Conservation (phyloP, 371 early-diverging fungal genomes). For the Mortierella sp. region DNA sequence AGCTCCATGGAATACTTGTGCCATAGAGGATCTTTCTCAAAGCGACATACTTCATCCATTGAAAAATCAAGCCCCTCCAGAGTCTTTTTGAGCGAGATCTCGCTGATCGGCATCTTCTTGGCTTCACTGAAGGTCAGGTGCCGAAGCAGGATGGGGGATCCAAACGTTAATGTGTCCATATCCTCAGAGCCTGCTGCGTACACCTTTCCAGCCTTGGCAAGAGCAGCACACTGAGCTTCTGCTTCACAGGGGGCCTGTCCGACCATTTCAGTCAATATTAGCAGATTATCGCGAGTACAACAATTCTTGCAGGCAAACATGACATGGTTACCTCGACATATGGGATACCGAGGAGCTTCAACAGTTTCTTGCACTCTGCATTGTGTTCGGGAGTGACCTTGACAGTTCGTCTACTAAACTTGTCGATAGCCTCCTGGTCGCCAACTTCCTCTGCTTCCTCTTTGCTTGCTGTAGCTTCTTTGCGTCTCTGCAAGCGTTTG, state of each 20-base stretch:
- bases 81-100: slow-evolving; percentile 87
- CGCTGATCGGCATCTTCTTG: slow-evolving; percentile 94
- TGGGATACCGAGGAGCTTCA: slow-evolving; percentile 98
- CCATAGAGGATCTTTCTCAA: too few species aligned
- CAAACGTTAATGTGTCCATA: slow-evolving; percentile 99
- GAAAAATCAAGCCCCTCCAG: slow-evolving; percentile 87
- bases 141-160: slow-evolving; percentile 91
- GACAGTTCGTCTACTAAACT: slow-evolving; percentile 93
- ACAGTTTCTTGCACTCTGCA: slow-evolving; percentile 92
- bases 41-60: slow-evolving; percentile 71
- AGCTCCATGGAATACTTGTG: too few species aligned
- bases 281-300: not conserved
- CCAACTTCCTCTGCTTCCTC: slow-evolving; percentile 91
- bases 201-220: slow-evolving; percentile 89
- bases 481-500: slow-evolving; percentile 87
- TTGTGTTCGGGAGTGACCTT: slow-evolving; percentile 97
- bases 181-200: slow-evolving; percentile 99
- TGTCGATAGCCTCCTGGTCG: slow-evolving; percentile 87
- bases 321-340: slow-evolving; percentile 73
- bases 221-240: slow-evolving; percentile 98
- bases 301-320: too few species aligned
- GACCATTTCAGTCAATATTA: not conserved
- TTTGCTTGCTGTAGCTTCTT: slow-evolving; percentile 83
- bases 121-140: slow-evolving; percentile 96
- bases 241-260: slow-evolving; percentile 97